Conservation (phyloP, 495 filamentous ascomycete species). For the Pyrenula massariospora region DNA sequence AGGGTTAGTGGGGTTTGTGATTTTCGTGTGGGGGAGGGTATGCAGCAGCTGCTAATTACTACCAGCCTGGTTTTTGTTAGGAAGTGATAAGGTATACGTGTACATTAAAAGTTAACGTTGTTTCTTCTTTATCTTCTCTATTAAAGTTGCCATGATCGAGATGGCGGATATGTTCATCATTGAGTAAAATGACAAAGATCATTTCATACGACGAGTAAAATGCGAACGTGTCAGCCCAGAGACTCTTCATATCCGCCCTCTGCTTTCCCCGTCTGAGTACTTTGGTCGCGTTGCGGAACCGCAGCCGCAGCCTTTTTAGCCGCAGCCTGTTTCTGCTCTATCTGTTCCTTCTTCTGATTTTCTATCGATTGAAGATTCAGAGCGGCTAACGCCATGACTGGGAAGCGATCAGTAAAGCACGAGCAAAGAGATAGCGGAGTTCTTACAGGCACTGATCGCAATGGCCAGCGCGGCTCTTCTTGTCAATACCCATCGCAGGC, state of each 20-base stretch:
- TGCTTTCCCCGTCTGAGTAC: neutral
- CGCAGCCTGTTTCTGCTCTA: neutral
- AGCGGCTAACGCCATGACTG: neutral
- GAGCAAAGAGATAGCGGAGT: no score
- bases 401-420: neutral
- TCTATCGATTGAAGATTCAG: neutral
- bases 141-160: no score
- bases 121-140: no score
- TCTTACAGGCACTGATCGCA: slow-evolving; percentile 29
- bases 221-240: no score
- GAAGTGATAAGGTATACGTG: no score
- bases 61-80: no score
- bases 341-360: neutral
- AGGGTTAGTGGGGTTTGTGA: neutral
- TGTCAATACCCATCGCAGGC: slow-evolving; percentile 80
- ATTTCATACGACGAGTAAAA: no score
- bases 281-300: neutral
- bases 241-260: neutral
- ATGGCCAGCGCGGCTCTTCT: slow-evolving; percentile 76
- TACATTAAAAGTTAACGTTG: no score
- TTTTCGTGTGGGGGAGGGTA: no score
- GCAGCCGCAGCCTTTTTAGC: neutral
- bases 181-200: no score
- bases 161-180: no score
- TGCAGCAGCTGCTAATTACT: no score